Evolutionary conservation across 495 filamentous ascomycete species (phyloP), one percentile per base, ranked within the genome.

Genomic region (Penicillium taxi): DNA sequence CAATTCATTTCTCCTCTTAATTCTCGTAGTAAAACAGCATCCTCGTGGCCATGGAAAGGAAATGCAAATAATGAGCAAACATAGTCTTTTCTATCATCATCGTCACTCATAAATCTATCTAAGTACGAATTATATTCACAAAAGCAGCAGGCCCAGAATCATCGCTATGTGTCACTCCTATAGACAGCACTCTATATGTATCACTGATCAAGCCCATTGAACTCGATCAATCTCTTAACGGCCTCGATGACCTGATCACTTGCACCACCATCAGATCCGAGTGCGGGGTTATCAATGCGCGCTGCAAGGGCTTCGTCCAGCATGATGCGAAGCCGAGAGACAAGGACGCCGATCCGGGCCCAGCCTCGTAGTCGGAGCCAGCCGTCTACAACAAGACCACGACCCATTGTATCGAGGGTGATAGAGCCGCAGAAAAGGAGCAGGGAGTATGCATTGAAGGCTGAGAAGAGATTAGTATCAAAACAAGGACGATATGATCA

Each of bases 321-420:
- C 79, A 96, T 83, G 31, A 75, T 79, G 39, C 93, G 69, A 32
- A 98, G 58, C 33, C 88, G 70, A 9, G 81, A 84, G 9, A 96
- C 83, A 36, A 98, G 59, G 5, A 94, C 90, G 8, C 91, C 91
- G 35, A 98, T 89, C 14, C 93, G 69, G 2, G 93, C 93, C 91
- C 93, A 96, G 2, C 91, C 91, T 5, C 88, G 74, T 15, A 96
- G 63, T 20, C 84, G 71, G 23, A 96, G 59, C 93, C 93, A 96
- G 26, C 86, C 88, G 62, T 96, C 93, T 4, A 98, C 86, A 9
- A 96, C 64, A 2, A 98, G 64, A 3, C 93, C 91, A 6, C 90
- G 73, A 2, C 90, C 91, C 27, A 83, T 71, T 0, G 87, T 94
- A 58, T 98, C 91, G 2, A 98, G 74, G 29, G 72, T 70, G 28